Evolutionary conservation across 208 protist species (phyloP).

Genomic region (Entamoeba invadens): DNA sequence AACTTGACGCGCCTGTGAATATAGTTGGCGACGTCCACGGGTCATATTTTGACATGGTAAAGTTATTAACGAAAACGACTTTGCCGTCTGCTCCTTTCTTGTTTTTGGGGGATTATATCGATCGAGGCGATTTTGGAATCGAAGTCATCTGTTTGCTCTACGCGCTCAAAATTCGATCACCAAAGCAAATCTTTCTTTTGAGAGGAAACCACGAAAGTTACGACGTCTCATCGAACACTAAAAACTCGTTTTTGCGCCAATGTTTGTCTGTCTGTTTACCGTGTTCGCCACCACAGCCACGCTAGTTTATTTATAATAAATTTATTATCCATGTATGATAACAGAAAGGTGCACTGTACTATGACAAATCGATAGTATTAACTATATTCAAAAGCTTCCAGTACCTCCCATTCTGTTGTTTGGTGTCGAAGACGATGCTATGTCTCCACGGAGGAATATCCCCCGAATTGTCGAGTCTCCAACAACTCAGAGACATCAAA

Average conservation of each 20-base stretch:
- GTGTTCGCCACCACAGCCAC: no score
- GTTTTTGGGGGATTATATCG: constrained; percentile 35
- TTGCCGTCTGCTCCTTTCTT: background rate
- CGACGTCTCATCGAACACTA: background rate
- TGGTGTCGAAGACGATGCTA: constrained; percentile 97
- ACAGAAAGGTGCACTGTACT: background rate
- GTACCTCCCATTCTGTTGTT: constrained; percentile 85
- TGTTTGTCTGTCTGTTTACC: background rate
- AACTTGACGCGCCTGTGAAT: background rate
- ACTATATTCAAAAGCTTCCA: constrained; percentile 62
- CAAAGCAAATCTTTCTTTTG: constrained; percentile 17
- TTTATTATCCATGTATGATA: no score
- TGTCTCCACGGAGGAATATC: constrained; percentile 90
- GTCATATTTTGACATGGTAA: background rate
- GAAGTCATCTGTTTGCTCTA: constrained; percentile 22
- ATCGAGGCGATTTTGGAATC: constrained; percentile 23
- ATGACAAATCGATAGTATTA: background rate
- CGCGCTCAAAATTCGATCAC: constrained; percentile 14
- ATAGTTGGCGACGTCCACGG: background rate
- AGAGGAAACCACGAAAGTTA: constrained; percentile 33
- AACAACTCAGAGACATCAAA: constrained; percentile 77
- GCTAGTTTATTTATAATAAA: no score
- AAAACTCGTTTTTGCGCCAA: background rate
- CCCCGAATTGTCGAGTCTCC: constrained; percentile 77
- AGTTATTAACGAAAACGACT: background rate